Evolutionary conservation across 2,329 filamentous ascomycete genomes (phyloP).

Genomic region (Hirsutella rhossiliensis): DNA sequence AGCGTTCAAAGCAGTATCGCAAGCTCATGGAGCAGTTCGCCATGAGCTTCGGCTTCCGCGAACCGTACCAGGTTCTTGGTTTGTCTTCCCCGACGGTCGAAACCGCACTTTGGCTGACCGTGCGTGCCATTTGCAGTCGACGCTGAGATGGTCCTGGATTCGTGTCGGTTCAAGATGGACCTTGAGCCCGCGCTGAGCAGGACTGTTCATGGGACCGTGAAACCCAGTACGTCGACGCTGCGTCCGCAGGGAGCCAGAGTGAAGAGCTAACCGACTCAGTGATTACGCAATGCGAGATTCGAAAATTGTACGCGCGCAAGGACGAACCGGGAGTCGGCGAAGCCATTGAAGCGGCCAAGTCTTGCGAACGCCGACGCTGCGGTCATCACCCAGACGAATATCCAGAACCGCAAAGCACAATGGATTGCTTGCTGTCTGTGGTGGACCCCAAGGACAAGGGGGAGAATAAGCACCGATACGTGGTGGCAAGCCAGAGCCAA

Average conservation of each 20-base stretch:
- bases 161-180: constrained; percentile 80
- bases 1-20: constrained; percentile 42
- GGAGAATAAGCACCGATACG: constrained; percentile 67
- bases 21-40: constrained; percentile 93
- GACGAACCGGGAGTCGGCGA: constrained; percentile 37
- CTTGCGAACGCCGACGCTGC: constrained; percentile 63
- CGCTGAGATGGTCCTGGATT: constrained; percentile 71
- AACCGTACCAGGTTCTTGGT: constrained; percentile 85
- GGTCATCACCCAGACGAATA: constrained; percentile 64
- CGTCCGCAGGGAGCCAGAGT: background rate
- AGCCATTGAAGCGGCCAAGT: constrained; percentile 66
- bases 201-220: constrained; percentile 78
- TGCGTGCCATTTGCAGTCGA: constrained; percentile 49
- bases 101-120: constrained; percentile 1
- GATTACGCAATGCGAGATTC: constrained; percentile 73
- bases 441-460: constrained; percentile 64
- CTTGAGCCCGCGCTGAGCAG: constrained; percentile 64
- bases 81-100: constrained; percentile 12
- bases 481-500: constrained; percentile 62
- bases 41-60: constrained; percentile 78
- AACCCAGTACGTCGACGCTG: constrained; percentile 50
- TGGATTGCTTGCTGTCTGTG: constrained; percentile 61
- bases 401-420: constrained; percentile 54
- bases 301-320: constrained; percentile 59
- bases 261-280: constrained; percentile 31